Percentiles rank a stretch among this genome's conserved stretches.
Conservation (phyloP, 1,139 yeast genomes). For the Suhomyces atakaporum region DNA sequence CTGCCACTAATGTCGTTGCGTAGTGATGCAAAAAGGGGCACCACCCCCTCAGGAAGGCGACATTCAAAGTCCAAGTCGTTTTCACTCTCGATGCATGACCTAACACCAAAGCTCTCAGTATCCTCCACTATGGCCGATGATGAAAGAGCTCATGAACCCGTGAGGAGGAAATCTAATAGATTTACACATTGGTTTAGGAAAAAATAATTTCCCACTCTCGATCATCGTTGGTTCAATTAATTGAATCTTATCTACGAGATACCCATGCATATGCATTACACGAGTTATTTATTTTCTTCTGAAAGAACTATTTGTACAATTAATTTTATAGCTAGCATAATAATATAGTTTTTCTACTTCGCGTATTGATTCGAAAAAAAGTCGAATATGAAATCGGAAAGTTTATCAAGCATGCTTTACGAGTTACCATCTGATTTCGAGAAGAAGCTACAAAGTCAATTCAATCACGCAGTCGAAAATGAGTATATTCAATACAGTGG, state of each 20-base stretch:
- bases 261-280: not conserved
- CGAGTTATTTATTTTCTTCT: not conserved
- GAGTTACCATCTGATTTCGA: slow-evolving; percentile 31
- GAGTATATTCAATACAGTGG: slow-evolving; percentile 37
- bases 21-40: slow-evolving; percentile 1
- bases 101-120: slow-evolving; percentile 15
- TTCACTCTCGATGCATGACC: slow-evolving; percentile 19
- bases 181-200: slow-evolving; percentile 22
- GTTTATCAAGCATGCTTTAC: slow-evolving; percentile 20
- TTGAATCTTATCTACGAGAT: too few species aligned
- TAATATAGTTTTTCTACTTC: not conserved
- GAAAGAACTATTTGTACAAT: not conserved
- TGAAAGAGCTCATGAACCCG: slow-evolving; percentile 7
- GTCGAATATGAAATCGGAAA: not conserved
- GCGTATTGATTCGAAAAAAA: not conserved
- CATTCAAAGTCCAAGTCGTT: slow-evolving; percentile 24
- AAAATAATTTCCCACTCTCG: slow-evolving; percentile 4
- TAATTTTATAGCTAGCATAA: not conserved
- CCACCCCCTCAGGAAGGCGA: slow-evolving; percentile 7
- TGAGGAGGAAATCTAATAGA: slow-evolving; percentile 17
- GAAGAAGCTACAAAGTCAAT: slow-evolving; percentile 24
- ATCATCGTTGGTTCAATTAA: too few species aligned
- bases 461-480: slow-evolving; percentile 28
- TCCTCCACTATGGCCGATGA: slow-evolving; percentile 6
- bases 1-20: slow-evolving; percentile 8